A percentile compares a stretch with the other conserved stretches of the same genome.
Evolutionary conservation across 768 basidiomycete genomes (phyloP).

Genomic region (Mycena metata): DNA sequence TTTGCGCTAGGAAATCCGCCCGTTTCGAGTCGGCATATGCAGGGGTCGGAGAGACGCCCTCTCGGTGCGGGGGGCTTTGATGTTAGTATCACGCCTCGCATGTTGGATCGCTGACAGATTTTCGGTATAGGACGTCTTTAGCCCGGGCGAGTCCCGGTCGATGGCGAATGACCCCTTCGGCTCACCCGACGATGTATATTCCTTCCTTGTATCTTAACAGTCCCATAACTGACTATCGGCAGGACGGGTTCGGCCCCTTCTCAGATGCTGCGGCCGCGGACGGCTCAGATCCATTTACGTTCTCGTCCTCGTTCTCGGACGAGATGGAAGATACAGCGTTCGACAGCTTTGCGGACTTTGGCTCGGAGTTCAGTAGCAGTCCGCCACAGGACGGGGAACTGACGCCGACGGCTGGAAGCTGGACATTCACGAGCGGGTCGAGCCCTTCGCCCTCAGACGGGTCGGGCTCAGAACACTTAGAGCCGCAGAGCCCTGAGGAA

Average conservation of each 20-base stretch:
- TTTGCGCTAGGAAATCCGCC: conserved; percentile 70
- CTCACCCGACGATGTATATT: conserved; percentile 65
- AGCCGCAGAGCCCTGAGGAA: conserved; percentile 28
- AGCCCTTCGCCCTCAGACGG: conserved; percentile 47
- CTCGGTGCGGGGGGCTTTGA: conserved; percentile 62
- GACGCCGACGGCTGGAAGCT: conserved; percentile 78
- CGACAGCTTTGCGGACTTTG: conserved; percentile 74
- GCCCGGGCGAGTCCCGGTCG: conserved; percentile 51
- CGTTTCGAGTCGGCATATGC: conserved; percentile 58
- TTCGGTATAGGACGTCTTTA: conserved; percentile 64
- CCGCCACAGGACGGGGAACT: conserved; percentile 56
- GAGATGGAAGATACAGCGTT: conserved; percentile 78
- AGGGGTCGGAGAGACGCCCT: conserved; percentile 54
- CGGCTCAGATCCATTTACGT: conserved; percentile 69
- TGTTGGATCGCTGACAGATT: not conserved
- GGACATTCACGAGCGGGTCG: conserved; percentile 71
- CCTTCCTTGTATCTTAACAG: conserved; percentile 12
- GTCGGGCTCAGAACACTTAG: conserved; percentile 40
- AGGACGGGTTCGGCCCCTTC: conserved; percentile 87
- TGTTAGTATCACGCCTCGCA: conserved; percentile 53
- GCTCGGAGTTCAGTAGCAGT: conserved; percentile 64
- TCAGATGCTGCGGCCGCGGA: conserved; percentile 70
- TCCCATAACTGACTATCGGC: conserved; percentile 14
- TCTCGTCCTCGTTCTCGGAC: conserved; percentile 70
- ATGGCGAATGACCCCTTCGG: conserved; percentile 66